A percentile compares a stretch with the other conserved stretches of the same genome.
Conservation (phyloP, 2,329 filamentous ascomycete genomes). For the Teratosphaeria epicoccoides region DNA sequence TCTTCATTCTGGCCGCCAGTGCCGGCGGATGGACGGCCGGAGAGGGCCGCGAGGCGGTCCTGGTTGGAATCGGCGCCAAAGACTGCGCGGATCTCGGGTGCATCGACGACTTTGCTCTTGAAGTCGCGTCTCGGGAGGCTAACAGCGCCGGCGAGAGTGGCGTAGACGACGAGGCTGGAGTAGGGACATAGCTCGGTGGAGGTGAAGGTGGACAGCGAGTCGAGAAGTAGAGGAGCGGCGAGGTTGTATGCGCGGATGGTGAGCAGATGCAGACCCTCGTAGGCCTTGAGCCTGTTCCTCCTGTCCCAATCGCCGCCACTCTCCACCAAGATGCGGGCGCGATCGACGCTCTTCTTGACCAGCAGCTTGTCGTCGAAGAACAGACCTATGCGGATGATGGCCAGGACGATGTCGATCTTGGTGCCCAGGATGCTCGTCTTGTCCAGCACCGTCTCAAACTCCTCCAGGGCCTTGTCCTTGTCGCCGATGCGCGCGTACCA, state of each 20-base stretch:
- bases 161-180: slow-evolving; percentile 87
- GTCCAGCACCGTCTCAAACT: slow-evolving; percentile 87
- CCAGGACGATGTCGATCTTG: slow-evolving; percentile 94
- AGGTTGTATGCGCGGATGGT: slow-evolving; percentile 84
- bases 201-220: slow-evolving; percentile 95
- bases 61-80: slow-evolving; percentile 64
- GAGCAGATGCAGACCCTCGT: slow-evolving; percentile 87
- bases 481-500: slow-evolving; percentile 93
- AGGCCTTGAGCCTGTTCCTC: slow-evolving; percentile 95
- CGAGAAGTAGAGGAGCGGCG: slow-evolving; percentile 84
- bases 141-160: slow-evolving; percentile 85
- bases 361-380: slow-evolving; percentile 91
- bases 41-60: slow-evolving; percentile 74
- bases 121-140: slow-evolving; percentile 96
- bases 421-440: slow-evolving; percentile 95
- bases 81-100: slow-evolving; percentile 95
- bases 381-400: slow-evolving; percentile 87
- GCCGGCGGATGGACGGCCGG: slow-evolving; percentile 69
- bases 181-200: slow-evolving; percentile 98
- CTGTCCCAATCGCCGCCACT: slow-evolving; percentile 97
- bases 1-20: slow-evolving; percentile 62
- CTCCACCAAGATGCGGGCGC: slow-evolving; percentile 81
- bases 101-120: slow-evolving; percentile 97
- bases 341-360: slow-evolving; percentile 88
- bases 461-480: slow-evolving; percentile 91